phyloP scores from a whole-genome alignment of 805 yeast genomes.

The Priceomyces castillae region DNA sequence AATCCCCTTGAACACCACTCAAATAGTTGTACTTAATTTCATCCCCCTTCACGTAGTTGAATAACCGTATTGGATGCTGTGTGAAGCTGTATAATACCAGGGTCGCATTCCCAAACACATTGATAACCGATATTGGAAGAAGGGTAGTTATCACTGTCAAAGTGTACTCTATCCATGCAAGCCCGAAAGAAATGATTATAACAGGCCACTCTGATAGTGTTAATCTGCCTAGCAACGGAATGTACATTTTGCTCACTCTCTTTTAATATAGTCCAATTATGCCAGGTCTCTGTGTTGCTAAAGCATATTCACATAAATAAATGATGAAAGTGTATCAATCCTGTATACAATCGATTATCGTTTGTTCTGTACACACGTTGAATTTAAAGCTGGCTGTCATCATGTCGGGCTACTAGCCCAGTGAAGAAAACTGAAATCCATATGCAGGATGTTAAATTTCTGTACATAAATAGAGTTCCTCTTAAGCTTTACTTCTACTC shows the following conservation, averaged over 20 bases:
- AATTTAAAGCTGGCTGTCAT: too few relatives aligned
- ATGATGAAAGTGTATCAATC: background rate
- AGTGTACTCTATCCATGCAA: slow-evolving; percentile 51
- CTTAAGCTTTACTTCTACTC: too few relatives aligned
- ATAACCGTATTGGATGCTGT: slow-evolving; percentile 25
- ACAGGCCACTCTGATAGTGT: slow-evolving; percentile 50
- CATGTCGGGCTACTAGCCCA: too few relatives aligned
- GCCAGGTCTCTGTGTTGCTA: background rate
- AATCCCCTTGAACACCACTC: slow-evolving; percentile 14
- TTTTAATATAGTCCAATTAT: too few relatives aligned
- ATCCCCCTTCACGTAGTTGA: slow-evolving; percentile 8
- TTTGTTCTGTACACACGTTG: too few relatives aligned
- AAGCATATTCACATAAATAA: background rate
- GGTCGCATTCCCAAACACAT: slow-evolving; percentile 30
- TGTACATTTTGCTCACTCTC: slow-evolving; percentile 19
- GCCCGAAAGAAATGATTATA: slow-evolving; percentile 39
- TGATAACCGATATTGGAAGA: slow-evolving; percentile 44
- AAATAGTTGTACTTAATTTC: slow-evolving; percentile 24
- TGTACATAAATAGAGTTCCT: too few relatives aligned
- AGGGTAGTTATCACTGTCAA: slow-evolving; percentile 43
- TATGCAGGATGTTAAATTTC: too few relatives aligned
- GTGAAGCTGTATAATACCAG: slow-evolving; percentile 25
- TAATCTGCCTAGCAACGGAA: slow-evolving; percentile 48
- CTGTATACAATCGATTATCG: background rate
- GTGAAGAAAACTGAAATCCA: too few relatives aligned